Evolutionary conservation across 2,329 filamentous ascomycete genomes (phyloP).

Genomic region (Botrytis porri): DNA sequence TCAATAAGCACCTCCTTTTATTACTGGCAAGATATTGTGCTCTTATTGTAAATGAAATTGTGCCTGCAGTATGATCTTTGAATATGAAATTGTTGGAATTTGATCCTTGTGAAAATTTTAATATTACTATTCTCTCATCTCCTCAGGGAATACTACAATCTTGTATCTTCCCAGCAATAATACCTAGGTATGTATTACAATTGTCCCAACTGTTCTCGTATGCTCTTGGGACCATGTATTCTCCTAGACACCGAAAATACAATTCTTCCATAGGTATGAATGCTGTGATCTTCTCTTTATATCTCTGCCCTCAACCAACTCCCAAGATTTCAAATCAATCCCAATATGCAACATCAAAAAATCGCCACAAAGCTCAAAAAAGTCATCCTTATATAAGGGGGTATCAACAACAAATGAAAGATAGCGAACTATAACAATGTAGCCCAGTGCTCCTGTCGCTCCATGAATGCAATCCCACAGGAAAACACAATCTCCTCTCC

Average conservation of each 20-base stretch:
- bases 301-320: neutral
- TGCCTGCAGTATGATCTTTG: neutral
- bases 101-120: neutral
- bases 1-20: neutral
- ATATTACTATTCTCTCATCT: conserved; percentile 9
- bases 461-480: neutral
- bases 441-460: neutral
- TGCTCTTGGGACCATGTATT: neutral
- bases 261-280: neutral
- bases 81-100: neutral
- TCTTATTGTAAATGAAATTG: neutral
- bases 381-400: neutral
- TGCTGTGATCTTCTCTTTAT: neutral
- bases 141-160: neutral
- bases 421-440: neutral
- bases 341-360: neutral
- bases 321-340: neutral
- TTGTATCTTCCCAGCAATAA: neutral
- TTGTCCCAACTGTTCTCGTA: neutral
- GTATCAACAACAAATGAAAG: conserved; percentile 15
- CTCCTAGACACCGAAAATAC: neutral
- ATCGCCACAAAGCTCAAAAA: neutral
- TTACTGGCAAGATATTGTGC: neutral
- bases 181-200: neutral
- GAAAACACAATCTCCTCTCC: neutral